Conservation (phyloP, 768 basidiomycete genomes). For the Mycena floridula region DNA sequence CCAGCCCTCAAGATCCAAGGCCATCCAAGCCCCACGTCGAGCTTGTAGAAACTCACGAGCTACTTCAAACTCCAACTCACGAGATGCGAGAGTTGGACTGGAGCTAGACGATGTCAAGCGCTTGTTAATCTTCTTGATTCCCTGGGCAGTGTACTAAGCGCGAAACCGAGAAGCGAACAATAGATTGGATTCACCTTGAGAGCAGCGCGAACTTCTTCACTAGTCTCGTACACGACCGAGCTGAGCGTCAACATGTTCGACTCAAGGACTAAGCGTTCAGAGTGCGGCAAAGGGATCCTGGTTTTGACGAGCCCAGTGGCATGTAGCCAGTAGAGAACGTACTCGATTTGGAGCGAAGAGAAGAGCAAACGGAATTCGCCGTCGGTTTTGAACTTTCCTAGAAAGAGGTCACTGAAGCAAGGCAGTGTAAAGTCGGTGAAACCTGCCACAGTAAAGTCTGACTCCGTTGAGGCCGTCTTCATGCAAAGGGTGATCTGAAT, state of each 20-base stretch:
- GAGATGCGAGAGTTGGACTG: slow-evolving; percentile 44
- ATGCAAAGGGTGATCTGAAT: slow-evolving; percentile 68
- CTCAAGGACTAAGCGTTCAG: slow-evolving; percentile 56
- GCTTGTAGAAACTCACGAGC: slow-evolving; percentile 57
- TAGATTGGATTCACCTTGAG: slow-evolving; percentile 41
- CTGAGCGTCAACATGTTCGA: slow-evolving; percentile 53
- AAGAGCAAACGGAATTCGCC: slow-evolving; percentile 79
- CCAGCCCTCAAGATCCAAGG: slow-evolving; percentile 83
- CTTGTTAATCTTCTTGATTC: slow-evolving; percentile 77
- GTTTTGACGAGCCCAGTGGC: slow-evolving; percentile 60
- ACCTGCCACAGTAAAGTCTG: slow-evolving; percentile 63
- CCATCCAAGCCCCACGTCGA: slow-evolving; percentile 66
- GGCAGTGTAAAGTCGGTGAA: neutral
- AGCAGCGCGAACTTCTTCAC: slow-evolving; percentile 47
- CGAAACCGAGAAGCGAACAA: neutral
- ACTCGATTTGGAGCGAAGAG: slow-evolving; percentile 81
- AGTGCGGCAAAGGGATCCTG: slow-evolving; percentile 69
- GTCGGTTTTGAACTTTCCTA: slow-evolving; percentile 23
- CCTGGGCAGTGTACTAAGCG: slow-evolving; percentile 27
- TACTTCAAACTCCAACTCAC: slow-evolving; percentile 63
- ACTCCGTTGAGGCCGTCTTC: slow-evolving; percentile 57
- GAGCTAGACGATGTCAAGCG: slow-evolving; percentile 57
- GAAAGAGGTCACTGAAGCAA: neutral
- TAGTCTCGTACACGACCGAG: slow-evolving; percentile 50
- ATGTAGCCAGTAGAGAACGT: slow-evolving; percentile 78